A percentile compares a stretch with the other conserved stretches of the same genome.
Evolutionary conservation across 495 filamentous ascomycete species (phyloP).

Genomic region (Opeltia flavorubescens): DNA sequence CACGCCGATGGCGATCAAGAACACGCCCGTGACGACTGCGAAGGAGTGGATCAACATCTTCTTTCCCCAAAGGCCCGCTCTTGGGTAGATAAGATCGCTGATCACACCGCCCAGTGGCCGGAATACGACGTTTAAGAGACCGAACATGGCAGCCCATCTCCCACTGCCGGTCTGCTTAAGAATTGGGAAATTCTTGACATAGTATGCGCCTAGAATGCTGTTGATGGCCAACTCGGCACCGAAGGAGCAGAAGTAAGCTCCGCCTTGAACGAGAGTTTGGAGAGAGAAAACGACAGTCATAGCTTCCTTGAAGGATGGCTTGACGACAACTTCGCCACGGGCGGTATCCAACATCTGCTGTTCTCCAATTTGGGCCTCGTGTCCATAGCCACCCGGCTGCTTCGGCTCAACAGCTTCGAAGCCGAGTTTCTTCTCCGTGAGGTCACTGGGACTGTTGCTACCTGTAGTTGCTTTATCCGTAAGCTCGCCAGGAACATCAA

Average conservation of each 20-base stretch:
- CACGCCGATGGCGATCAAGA: conserved; percentile 59
- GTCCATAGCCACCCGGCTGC: conserved; percentile 23
- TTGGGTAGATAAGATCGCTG: conserved; percentile 56
- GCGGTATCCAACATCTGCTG: conserved; percentile 43
- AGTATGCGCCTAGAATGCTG: conserved; percentile 67
- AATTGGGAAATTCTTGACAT: conserved; percentile 56
- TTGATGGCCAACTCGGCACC: conserved; percentile 80
- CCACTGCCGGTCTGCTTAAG: conserved; percentile 61
- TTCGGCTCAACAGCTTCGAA: conserved; percentile 23
- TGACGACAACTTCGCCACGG: conserved; percentile 48
- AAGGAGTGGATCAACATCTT: conserved; percentile 54
- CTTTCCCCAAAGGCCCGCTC: conserved; percentile 57
- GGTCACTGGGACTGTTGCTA: conserved; percentile 18
- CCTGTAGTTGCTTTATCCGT: conserved; percentile 33
- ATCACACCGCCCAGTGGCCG: conserved; percentile 63
- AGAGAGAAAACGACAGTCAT: conserved; percentile 44
- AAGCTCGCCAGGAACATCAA: conserved; percentile 40
- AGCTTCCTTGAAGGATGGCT: conserved; percentile 49
- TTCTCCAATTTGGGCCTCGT: conserved; percentile 37
- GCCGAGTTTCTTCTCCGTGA: conserved; percentile 27
- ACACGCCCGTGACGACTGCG: conserved; percentile 47
- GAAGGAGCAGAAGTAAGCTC: conserved; percentile 76
- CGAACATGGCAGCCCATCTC: conserved; percentile 81
- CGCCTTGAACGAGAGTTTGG: conserved; percentile 51
- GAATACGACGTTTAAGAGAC: conserved; percentile 66